Evolutionary conservation across 345 rosid species (phyloP).

Genomic region (Lepidium aucheri): DNA sequence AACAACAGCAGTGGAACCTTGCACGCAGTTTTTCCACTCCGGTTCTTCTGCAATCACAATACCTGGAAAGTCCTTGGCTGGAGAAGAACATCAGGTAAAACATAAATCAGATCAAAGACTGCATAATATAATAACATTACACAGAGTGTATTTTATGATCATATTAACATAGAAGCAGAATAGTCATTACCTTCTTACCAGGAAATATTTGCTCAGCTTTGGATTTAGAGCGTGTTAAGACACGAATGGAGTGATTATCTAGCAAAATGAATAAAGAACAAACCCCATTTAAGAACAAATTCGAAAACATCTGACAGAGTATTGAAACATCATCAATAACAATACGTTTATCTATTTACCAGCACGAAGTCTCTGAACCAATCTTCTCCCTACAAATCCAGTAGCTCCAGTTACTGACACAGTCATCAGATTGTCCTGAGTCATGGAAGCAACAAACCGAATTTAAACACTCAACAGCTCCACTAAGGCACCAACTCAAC

Average conservation of each 20-base stretch:
- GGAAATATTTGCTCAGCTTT: conserved; percentile 86
- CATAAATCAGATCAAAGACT: conserved; percentile 9
- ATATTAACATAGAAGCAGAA: conserved; percentile 4
- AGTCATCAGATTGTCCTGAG: conserved; percentile 53
- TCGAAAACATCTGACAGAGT: background rate
- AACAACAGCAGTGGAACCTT: conserved; percentile 78
- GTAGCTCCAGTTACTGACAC: conserved; percentile 93
- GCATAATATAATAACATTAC: background rate
- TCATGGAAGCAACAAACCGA: background rate
- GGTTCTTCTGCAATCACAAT: conserved; percentile 63
- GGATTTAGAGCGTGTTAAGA: conserved; percentile 83
- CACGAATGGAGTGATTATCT: conserved; percentile 61
- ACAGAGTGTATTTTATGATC: background rate
- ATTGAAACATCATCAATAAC: too few relatives aligned
- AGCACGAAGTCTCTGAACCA: conserved; percentile 74
- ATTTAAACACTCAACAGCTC: background rate
- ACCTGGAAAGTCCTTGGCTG: conserved; percentile 68
- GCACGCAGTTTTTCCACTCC: conserved; percentile 65
- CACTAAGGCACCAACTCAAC: background rate
- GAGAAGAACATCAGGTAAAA: conserved; percentile 4
- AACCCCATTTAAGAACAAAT: background rate
- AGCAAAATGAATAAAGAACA: conserved; percentile 15
- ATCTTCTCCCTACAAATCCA: conserved; percentile 77
- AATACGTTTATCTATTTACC: too few relatives aligned
- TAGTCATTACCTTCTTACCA: conserved; percentile 87